These are phyloP conservation scores for Parathielavia hyrcaniae DNA, from an alignment of 495 filamentous ascomycete species.

Conservation along the genomic window DNA sequence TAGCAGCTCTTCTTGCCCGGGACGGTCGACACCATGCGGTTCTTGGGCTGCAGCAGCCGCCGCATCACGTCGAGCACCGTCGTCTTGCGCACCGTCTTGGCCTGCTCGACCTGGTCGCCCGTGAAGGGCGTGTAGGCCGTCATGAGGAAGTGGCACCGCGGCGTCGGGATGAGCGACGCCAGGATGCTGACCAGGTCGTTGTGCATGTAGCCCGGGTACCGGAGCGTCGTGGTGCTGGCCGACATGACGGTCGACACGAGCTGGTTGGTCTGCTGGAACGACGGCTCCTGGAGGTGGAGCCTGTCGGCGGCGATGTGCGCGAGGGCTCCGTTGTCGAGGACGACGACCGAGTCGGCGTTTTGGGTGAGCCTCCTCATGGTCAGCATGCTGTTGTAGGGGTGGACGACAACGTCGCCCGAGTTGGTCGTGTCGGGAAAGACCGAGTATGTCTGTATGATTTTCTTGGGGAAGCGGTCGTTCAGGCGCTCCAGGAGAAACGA, in stretches of 20 bases:
- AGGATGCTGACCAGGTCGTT: slow-evolving; percentile 97
- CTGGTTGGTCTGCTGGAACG: slow-evolving; percentile 96
- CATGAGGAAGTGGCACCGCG: slow-evolving; percentile 95
- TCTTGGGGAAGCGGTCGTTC: slow-evolving; percentile 97
- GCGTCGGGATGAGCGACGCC: slow-evolving; percentile 90
- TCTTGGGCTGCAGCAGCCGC: slow-evolving; percentile 90
- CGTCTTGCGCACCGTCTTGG: slow-evolving; percentile 94
- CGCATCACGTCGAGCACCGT: slow-evolving; percentile 98
- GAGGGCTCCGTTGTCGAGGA: slow-evolving; percentile 90
- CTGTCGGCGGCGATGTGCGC: slow-evolving; percentile 91
- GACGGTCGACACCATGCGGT: slow-evolving; percentile 95
- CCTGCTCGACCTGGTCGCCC: slow-evolving; percentile 88
- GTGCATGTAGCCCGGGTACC: slow-evolving; percentile 99
- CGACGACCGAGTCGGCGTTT: slow-evolving; percentile 97
- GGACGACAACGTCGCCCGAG: slow-evolving; percentile 83
- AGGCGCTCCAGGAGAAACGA: slow-evolving; percentile 93
- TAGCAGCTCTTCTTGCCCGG: slow-evolving; percentile 97
- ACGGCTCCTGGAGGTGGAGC: slow-evolving; percentile 87
- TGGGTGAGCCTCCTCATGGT: slow-evolving; percentile 86
- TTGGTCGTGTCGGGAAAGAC: slow-evolving; percentile 91
- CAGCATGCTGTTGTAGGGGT: slow-evolving; percentile 94
- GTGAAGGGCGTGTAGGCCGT: slow-evolving; percentile 98
- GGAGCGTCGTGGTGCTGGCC: slow-evolving; percentile 88
- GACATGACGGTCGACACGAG: slow-evolving; percentile 98
- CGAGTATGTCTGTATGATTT: slow-evolving; percentile 97